Base-by-base conservation (phyloP, 2,329 filamentous ascomycete species). In the Botrytis medusae region DNA sequence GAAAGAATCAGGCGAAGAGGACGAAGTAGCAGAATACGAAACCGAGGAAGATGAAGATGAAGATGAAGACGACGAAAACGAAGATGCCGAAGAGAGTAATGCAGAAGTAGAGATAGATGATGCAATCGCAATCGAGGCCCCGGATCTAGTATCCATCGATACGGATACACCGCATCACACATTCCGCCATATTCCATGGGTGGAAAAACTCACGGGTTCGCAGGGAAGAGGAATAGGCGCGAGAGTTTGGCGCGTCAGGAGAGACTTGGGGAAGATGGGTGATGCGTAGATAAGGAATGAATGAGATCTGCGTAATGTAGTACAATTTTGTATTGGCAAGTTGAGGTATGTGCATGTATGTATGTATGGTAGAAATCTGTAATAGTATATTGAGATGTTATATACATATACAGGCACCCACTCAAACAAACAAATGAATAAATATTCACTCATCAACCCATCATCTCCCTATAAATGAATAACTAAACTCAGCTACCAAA, bases 201-300 rank as follows among this genome's bases (percentile, higher is more conserved):
- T 91, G 20, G 88, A 91, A 78, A 84, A 85, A 60, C 80, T 90
- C 16, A 83, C 84, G 63, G 88, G 86, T 5, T 86, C 86, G 71
- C 84, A 88, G 79, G 88, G 85, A 75, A 84, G 88, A 72, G 86
- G 87, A 7, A 84, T 86, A 18, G 90, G 89, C 22, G 89, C 88
- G 5, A 85, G 85, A 69, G 88, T 89, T 16, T 91, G 89, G 89
- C 86, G 89, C 75, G 89, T 91, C 18, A 84, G 90, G 73, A 86
- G 89, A 76, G 89, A 92, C 80, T 80, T 91, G 10, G 89, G 90
- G 14, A 79, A 74, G 75, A 78, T 63, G 74, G 78, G 74, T 5
- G 77, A 78, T 71, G 74, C 20, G 22, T 57, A 57, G n/a, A 16
- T 14, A 4, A 3, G 48, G 25, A 16, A 14, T 14, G 10, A 25